Percentiles rank a stretch among this genome's conserved stretches.
phyloP scores from a whole-genome alignment of 1,284 basidiomycete genomes.

The Taiwanofungus camphoratus region DNA sequence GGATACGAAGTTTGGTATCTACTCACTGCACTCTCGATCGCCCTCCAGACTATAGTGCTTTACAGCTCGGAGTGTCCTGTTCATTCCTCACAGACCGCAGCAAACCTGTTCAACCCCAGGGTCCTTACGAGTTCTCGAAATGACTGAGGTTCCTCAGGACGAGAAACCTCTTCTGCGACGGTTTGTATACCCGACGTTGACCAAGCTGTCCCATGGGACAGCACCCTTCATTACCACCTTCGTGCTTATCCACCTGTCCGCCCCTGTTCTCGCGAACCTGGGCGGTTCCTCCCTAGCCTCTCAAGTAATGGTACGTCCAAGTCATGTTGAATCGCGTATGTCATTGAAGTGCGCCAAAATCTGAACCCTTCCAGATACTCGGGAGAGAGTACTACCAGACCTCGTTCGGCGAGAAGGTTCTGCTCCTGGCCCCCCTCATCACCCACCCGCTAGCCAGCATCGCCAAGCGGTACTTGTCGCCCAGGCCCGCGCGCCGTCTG shows the following conservation, averaged over 20 bases:
- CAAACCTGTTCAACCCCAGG: too few species aligned
- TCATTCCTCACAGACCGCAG: too few species aligned
- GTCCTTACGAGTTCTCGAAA: too few species aligned
- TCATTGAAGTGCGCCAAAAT: constrained; percentile 2
- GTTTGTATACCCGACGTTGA: constrained; percentile 24
- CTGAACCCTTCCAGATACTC: constrained; percentile 53
- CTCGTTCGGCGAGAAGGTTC: constrained; percentile 51
- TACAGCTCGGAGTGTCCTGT: too few species aligned
- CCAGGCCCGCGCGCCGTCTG: constrained; percentile 33
- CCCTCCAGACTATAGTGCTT: too few species aligned
- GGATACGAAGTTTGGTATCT: too few species aligned
- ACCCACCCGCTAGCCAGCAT: constrained; percentile 51
- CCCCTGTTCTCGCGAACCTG: constrained; percentile 58
- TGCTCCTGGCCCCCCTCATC: constrained; percentile 54
- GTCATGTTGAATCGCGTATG: background rate
- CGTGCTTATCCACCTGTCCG: constrained; percentile 60
- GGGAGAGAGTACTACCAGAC: constrained; percentile 79
- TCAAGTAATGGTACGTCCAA: constrained; percentile 54
- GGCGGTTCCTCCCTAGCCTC: constrained; percentile 64
- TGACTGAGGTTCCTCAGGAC: too few species aligned
- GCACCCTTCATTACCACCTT: constrained; percentile 62
- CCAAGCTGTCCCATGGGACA: constrained; percentile 45
- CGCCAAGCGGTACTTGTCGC: constrained; percentile 47
- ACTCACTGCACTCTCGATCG: too few species aligned
- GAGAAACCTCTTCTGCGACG: too few species aligned